phyloP scores from a whole-genome alignment of 2,329 filamentous ascomycete genomes.

The Sclerotinia subarctica region DNA sequence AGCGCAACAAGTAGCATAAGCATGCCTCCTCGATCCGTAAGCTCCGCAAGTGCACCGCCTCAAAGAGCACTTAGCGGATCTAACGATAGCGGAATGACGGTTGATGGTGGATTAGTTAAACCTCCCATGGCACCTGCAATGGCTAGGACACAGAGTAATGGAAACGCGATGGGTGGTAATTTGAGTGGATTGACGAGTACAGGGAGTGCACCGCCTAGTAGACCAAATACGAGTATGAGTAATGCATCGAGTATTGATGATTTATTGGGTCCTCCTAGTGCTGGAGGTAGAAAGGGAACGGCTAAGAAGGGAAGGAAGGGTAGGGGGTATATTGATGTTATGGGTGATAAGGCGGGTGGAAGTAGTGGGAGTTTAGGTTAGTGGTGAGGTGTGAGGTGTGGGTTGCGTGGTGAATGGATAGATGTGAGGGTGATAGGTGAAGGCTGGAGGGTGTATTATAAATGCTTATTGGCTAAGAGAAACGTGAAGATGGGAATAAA shows the following conservation, averaged over 20 bases:
- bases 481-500: not conserved
- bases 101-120: constrained; percentile 1
- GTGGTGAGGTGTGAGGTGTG: not conserved
- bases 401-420: not conserved
- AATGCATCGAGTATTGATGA: constrained; percentile 96
- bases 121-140: constrained; percentile 4
- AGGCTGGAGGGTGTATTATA: constrained; percentile 5
- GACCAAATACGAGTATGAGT: constrained; percentile 78
- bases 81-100: not conserved
- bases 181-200: constrained; percentile 4
- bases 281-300: constrained; percentile 60
- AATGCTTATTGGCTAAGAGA: not conserved
- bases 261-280: constrained; percentile 70
- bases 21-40: constrained; percentile 11
- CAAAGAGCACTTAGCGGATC: constrained; percentile 16
- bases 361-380: not conserved
- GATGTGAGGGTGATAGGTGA: not conserved
- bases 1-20: constrained; percentile 3
- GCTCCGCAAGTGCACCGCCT: constrained; percentile 18
- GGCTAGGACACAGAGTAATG: constrained; percentile 8
- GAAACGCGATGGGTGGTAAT: constrained; percentile 4
- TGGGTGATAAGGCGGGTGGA: constrained; percentile 49
- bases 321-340: constrained; percentile 91
- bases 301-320: constrained; percentile 72
- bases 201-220: constrained; percentile 43